phyloP scores from a whole-genome alignment of 1,284 basidiomycete genomes.

The Erythrobasidium hasegawianum region DNA sequence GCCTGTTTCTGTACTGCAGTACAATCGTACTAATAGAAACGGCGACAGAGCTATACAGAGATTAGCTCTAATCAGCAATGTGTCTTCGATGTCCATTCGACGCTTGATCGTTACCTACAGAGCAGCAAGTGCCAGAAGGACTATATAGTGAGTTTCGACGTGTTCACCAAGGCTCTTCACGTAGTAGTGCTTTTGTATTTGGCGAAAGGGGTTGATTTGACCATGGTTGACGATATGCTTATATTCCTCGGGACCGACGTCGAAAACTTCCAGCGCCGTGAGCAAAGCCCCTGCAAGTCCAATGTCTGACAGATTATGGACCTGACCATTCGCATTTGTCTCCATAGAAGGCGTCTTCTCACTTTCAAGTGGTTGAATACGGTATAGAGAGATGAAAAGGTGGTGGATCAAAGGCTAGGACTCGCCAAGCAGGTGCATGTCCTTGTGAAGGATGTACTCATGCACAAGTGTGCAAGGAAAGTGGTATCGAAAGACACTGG shows the following conservation, averaged over 20 bases:
- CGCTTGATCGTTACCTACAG: conserved; percentile 1
- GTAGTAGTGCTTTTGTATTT: conserved; percentile 3
- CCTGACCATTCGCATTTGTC: no score
- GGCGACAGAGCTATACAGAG: background rate
- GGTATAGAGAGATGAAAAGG: no score
- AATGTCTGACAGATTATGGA: background rate
- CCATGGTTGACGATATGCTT: background rate
- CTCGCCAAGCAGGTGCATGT: no score
- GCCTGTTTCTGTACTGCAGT: conserved; percentile 3
- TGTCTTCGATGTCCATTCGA: background rate
- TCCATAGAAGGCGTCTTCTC: no score
- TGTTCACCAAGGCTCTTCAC: background rate
- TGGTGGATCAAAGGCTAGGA: no score
- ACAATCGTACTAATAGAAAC: conserved; percentile 19
- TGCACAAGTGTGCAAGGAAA: no score
- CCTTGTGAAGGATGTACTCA: no score
- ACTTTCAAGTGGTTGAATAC: no score
- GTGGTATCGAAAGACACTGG: no score
- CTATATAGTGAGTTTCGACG: background rate
- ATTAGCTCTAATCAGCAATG: no score
- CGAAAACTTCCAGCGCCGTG: conserved; percentile 6
- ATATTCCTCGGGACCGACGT: conserved; percentile 3
- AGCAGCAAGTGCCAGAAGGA: conserved; percentile 2
- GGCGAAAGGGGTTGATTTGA: conserved; percentile 6
- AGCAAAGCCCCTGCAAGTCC: background rate